phyloP scores from a whole-genome alignment of 805 yeast genomes.

The Huiozyma naganishii region DNA sequence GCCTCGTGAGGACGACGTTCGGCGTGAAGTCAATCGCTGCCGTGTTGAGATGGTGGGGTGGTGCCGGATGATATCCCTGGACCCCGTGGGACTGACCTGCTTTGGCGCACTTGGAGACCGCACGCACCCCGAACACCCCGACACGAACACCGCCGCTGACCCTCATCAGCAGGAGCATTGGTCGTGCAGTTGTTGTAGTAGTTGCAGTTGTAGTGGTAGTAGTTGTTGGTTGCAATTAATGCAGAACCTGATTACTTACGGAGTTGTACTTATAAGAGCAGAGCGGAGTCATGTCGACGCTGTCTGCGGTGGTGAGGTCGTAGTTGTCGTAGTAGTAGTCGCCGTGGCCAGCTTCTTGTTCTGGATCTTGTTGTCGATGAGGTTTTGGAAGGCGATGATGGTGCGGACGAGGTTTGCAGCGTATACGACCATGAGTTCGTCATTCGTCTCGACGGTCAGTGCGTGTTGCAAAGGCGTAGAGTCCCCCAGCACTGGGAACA shows the following conservation, averaged over 20 bases:
- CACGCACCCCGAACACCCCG: too few species aligned
- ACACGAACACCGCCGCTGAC: too few species aligned
- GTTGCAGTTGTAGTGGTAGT: too few species aligned
- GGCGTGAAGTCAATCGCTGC: conserved; percentile 32
- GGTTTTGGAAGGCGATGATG: conserved; percentile 90
- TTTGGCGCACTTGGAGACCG: too few species aligned
- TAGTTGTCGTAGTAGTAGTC: neutral
- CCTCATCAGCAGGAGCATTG: too few species aligned
- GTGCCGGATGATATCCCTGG: too few species aligned
- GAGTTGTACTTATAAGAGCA: too few species aligned
- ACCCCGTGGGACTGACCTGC: too few species aligned
- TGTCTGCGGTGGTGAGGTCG: neutral
- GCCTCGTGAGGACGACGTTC: conserved; percentile 13
- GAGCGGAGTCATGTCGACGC: neutral
- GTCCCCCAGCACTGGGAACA: conserved; percentile 65
- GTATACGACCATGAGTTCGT: conserved; percentile 89
- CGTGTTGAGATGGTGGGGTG: conserved; percentile 19
- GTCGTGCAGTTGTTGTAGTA: too few species aligned
- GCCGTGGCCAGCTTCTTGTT: conserved; percentile 43
- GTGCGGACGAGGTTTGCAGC: conserved; percentile 84
- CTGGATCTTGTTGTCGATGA: conserved; percentile 90
- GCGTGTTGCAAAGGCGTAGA: conserved; percentile 58
- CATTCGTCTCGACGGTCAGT: conserved; percentile 87
- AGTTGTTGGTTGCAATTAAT: too few species aligned
- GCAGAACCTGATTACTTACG: too few species aligned